phyloP scores from a whole-genome alignment of 257 asterid species.

The Solanum lignicaule region DNA sequence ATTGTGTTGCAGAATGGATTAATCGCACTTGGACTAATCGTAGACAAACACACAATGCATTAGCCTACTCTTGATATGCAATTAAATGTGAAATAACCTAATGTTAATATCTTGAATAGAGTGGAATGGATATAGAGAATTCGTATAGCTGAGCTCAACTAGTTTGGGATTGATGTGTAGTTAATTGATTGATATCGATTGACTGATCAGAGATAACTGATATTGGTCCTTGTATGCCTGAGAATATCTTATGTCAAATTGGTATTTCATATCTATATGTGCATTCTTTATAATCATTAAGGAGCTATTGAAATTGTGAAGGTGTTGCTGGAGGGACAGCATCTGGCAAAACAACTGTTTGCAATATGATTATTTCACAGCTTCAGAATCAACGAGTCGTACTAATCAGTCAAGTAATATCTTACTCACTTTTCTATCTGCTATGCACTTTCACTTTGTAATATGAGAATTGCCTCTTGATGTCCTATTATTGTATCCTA shows the following conservation, averaged over 20 bases:
- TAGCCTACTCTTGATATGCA: background rate
- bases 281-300: background rate
- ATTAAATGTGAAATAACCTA: background rate
- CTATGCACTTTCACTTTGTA: background rate
- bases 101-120: background rate
- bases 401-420: constrained; percentile 65
- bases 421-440: background rate
- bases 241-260: background rate
- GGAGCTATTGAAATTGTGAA: constrained; percentile 5
- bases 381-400: constrained; percentile 90
- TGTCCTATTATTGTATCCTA: background rate
- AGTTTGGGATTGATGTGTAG: background rate
- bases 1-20: background rate
- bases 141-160: background rate
- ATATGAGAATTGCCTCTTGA: background rate
- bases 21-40: background rate
- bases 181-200: background rate
- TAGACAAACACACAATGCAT: background rate
- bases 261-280: background rate
- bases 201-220: background rate
- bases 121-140: background rate
- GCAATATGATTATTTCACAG: constrained; percentile 72
- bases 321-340: constrained; percentile 99
- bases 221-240: background rate
- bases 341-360: constrained; percentile 91